phyloP scores from a whole-genome alignment of 1,139 yeast species.

The Diutina siamensis region DNA sequence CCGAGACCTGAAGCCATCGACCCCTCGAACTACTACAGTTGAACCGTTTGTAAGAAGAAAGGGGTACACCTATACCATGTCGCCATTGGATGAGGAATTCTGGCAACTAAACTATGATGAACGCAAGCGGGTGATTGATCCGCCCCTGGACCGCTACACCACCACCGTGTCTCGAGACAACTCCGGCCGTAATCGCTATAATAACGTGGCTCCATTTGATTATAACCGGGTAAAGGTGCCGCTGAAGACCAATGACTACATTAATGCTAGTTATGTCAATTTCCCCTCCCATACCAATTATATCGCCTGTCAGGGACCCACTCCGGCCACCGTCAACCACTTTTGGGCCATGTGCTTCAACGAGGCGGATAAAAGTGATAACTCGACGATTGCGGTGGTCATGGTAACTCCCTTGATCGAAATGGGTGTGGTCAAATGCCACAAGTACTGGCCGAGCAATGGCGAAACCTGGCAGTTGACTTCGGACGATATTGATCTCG shows the following conservation, averaged over 20 bases:
- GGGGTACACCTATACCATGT: neutral
- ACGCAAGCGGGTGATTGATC: neutral
- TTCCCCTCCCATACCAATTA: slow-evolving; percentile 14
- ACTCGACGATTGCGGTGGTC: slow-evolving; percentile 43
- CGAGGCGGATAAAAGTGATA: slow-evolving; percentile 24
- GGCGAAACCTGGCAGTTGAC: slow-evolving; percentile 14
- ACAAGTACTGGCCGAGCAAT: slow-evolving; percentile 57
- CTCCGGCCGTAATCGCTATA: slow-evolving; percentile 25
- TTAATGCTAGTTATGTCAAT: slow-evolving; percentile 30
- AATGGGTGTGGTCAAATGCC: slow-evolving; percentile 51
- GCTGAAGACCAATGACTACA: slow-evolving; percentile 19
- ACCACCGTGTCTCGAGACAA: slow-evolving; percentile 8
- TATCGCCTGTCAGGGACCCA: slow-evolving; percentile 53
- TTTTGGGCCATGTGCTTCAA: slow-evolving; percentile 81
- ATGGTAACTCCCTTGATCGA: slow-evolving; percentile 84
- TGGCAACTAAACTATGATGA: neutral
- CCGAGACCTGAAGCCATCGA: neutral
- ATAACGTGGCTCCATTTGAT: slow-evolving; percentile 35
- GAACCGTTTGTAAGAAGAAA: neutral
- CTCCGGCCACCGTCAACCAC: slow-evolving; percentile 45
- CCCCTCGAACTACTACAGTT: neutral
- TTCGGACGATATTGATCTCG: neutral
- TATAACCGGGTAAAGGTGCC: slow-evolving; percentile 20
- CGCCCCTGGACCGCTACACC: neutral
- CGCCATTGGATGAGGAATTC: neutral